A percentile compares a stretch with the other conserved stretches of the same genome.
These are phyloP conservation scores for Aspergillus cristatus DNA, from an alignment of 495 filamentous ascomycete genomes.

Conservation along the genomic window DNA sequence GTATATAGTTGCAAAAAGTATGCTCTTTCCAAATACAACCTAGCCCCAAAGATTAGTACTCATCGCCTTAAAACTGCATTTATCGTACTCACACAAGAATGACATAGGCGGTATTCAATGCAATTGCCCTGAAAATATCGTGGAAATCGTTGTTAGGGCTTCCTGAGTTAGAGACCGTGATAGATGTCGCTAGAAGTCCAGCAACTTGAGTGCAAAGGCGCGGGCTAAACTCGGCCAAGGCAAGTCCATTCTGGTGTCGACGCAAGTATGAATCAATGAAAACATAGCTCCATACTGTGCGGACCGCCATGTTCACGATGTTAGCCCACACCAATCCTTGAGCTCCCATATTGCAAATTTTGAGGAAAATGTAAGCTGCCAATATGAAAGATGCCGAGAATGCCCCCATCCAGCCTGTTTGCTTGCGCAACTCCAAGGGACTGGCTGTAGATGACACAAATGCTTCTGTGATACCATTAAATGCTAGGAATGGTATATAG, in stretches of 20 bases:
- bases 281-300: slow-evolving; percentile 66
- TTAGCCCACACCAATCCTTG: slow-evolving; percentile 77
- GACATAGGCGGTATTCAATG: slow-evolving; percentile 43
- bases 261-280: slow-evolving; percentile 63
- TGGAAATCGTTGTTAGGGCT: slow-evolving; percentile 19
- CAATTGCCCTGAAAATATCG: slow-evolving; percentile 43
- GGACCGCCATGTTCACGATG: slow-evolving; percentile 71
- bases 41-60: slow-evolving; percentile 21
- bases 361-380: slow-evolving; percentile 62
- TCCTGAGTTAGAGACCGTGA: slow-evolving; percentile 18
- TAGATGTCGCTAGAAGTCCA: slow-evolving; percentile 21
- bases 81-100: slow-evolving; percentile 48
- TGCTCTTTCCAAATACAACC: slow-evolving; percentile 49
- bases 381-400: slow-evolving; percentile 66
- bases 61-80: neutral
- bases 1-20: slow-evolving; percentile 45
- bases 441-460: slow-evolving; percentile 82
- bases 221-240: slow-evolving; percentile 17
- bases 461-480: slow-evolving; percentile 88
- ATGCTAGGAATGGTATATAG: slow-evolving; percentile 83
- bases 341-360: slow-evolving; percentile 57
- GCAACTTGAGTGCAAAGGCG: slow-evolving; percentile 23
- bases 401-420: slow-evolving; percentile 72
- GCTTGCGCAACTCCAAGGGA: slow-evolving; percentile 55
- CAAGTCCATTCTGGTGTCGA: slow-evolving; percentile 21